A percentile compares a stretch with the other conserved stretches of the same genome.
These are phyloP conservation scores for Cryptosporidium ryanae DNA, from an alignment of 169 alveolate species.

Conservation along the genomic window DNA sequence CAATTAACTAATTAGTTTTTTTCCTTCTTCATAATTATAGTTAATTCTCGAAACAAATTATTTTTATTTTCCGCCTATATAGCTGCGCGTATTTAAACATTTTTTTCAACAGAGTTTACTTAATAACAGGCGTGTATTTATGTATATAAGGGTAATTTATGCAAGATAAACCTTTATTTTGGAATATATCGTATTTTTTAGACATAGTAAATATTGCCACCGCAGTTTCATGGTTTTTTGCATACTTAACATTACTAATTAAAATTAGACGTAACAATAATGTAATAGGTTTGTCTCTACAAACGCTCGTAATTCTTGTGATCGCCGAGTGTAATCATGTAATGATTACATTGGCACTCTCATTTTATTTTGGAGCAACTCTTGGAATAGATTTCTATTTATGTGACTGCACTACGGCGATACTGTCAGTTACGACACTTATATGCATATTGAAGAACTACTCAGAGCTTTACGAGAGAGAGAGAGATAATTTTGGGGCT, in stretches of 20 bases:
- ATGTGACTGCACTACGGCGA: constrained; percentile 77
- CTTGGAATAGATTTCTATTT: constrained; percentile 76
- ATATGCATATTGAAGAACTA: constrained; percentile 51
- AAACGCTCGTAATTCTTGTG: constrained; percentile 78
- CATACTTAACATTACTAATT: constrained; percentile 75
- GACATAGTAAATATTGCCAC: constrained; percentile 77
- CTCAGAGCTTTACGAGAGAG: constrained; percentile 74
- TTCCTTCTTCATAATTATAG: neutral
- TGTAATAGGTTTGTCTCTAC: constrained; percentile 77
- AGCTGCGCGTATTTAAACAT: neutral
- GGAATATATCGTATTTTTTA: constrained; percentile 61
- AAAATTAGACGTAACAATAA: constrained; percentile 75
- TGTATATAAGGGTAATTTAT: neutral
- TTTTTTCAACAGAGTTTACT: neutral
- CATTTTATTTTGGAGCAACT: constrained; percentile 47
- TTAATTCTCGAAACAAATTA: no score
- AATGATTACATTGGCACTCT: constrained; percentile 55
- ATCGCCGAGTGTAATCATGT: constrained; percentile 79
- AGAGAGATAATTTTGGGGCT: constrained; percentile 79
- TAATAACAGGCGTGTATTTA: neutral
- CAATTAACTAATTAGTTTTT: neutral
- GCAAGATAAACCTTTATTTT: constrained; percentile 44
- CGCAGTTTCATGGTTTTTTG: constrained; percentile 79
- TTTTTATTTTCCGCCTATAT: no score
- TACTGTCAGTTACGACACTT: constrained; percentile 70